Evolutionary conservation across 441 rosid species (phyloP), one percentile per base, ranked within the genome.

Genomic region (Pelargonium myrrhifolium): DNA sequence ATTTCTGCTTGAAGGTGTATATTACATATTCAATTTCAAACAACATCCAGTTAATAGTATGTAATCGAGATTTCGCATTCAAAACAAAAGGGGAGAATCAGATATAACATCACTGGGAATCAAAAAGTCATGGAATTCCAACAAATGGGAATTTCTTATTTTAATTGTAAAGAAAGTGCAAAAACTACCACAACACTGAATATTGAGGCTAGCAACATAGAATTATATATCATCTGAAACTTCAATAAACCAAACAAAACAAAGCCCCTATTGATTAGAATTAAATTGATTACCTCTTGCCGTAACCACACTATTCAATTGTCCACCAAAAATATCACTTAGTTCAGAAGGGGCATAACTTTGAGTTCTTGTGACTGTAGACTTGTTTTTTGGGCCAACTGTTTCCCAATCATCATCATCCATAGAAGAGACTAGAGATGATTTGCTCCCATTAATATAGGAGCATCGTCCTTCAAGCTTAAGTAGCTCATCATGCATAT

Each of bases 351-450:
- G 88, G 62, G 79, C 71, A 65, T 87, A 83, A 80, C 91, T 91
- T 68, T 91, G 96, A 20, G 89, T 89, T 80, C 99, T 87, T 59
- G 96, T 91, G 71, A 94, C 93, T 24, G 97, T 93, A 66, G 97
- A 87, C 77, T 84, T 89, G 79, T 94, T 94, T 79, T 91, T 91
- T 68, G 89, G 99, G 65, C 99, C 99, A 76, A 94, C 97, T 8
- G 93, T 94, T 77, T 91, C 97, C 99, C 99, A 94, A 74, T 91
- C 99, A 76, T 91, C 96, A 68, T 89, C 97, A 68, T 89, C 97
- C 45, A 68, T 69, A 62, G 87, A 85, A 78, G 89, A 81, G 71
- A 84, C 72, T 66, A 86, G 67, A 7, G 87, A 80, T 73, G 88
- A 78, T 65, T 75, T 85, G 5, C 72, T 71, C 70, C 77, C 79